These are phyloP conservation scores for Orbilia brochopaga DNA, from an alignment of 2,329 filamentous ascomycete genomes.

Conservation along the genomic window DNA sequence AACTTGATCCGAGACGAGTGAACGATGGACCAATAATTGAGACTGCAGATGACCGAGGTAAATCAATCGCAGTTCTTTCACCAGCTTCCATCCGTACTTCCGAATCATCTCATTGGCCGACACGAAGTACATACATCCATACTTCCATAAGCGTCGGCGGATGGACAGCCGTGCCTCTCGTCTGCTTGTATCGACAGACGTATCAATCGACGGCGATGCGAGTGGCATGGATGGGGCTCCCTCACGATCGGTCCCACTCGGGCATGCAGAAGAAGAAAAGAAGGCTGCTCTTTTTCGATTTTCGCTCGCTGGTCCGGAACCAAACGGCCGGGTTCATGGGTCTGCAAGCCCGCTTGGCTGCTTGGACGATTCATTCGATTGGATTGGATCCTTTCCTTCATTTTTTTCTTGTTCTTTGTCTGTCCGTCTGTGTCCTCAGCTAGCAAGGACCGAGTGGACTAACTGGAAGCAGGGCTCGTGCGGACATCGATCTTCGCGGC, in stretches of 20 bases:
- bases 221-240: neutral
- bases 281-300: constrained; percentile 38
- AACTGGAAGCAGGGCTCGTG: neutral
- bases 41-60: too few relatives aligned
- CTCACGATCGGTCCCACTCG: constrained; percentile 14
- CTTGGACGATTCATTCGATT: too few relatives aligned
- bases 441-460: constrained; percentile 17
- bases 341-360: constrained; percentile 40
- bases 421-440: constrained; percentile 12
- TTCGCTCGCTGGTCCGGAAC: constrained; percentile 43
- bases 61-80: too few relatives aligned
- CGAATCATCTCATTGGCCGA: too few relatives aligned
- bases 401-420: too few relatives aligned
- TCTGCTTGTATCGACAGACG: neutral
- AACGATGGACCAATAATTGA: too few relatives aligned
- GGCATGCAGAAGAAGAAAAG: constrained; percentile 44
- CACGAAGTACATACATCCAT: too few relatives aligned
- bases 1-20: too few relatives aligned
- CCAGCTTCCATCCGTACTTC: too few relatives aligned
- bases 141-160: too few relatives aligned
- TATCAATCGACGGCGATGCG: neutral
- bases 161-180: too few relatives aligned
- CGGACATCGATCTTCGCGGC: neutral
- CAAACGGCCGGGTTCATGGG: constrained; percentile 51
- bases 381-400: constrained; percentile 46